These are phyloP conservation scores for Pisolithus thermaeus DNA, from an alignment of 1,284 basidiomycete species.

Conservation along the genomic window DNA sequence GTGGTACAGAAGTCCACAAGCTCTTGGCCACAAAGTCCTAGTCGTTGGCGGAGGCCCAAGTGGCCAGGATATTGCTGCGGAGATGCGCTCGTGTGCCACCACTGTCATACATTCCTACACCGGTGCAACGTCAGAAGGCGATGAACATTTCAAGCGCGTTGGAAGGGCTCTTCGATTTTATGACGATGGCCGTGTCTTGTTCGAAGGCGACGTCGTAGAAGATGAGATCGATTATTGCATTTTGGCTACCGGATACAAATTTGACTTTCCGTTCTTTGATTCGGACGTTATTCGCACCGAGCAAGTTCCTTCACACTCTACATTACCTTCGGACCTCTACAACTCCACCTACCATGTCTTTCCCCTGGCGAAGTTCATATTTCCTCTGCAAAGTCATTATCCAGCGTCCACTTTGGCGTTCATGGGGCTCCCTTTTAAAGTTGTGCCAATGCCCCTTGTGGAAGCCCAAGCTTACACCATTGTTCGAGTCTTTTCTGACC, in stretches of 20 bases:
- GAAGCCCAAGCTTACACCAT: slow-evolving; percentile 64
- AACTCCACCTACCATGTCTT: slow-evolving; percentile 63
- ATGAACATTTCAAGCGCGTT: slow-evolving; percentile 39
- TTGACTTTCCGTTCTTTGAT: slow-evolving; percentile 56
- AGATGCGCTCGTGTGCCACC: slow-evolving; percentile 41
- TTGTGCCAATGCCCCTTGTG: slow-evolving; percentile 59
- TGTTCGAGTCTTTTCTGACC: slow-evolving; percentile 46
- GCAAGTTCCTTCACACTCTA: slow-evolving; percentile 35
- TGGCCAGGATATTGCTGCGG: slow-evolving; percentile 57
- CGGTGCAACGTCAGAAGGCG: slow-evolving; percentile 24
- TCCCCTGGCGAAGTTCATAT: slow-evolving; percentile 52
- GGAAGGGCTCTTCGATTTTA: slow-evolving; percentile 40
- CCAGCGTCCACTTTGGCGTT: slow-evolving; percentile 56
- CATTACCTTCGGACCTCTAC: slow-evolving; percentile 47
- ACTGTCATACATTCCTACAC: slow-evolving; percentile 55
- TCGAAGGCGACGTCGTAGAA: slow-evolving; percentile 55
- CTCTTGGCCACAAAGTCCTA: slow-evolving; percentile 46
- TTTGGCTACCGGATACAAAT: slow-evolving; percentile 69
- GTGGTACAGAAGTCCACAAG: slow-evolving; percentile 56
- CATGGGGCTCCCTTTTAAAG: slow-evolving; percentile 50
- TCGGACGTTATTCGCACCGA: slow-evolving; percentile 25
- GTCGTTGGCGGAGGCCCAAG: slow-evolving; percentile 70
- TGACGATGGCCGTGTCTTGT: slow-evolving; percentile 43
- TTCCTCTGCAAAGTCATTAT: slow-evolving; percentile 43
- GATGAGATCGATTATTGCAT: slow-evolving; percentile 54